Evolutionary conservation across 768 basidiomycete species (phyloP).

Genomic region (Suillus alpinus): DNA sequence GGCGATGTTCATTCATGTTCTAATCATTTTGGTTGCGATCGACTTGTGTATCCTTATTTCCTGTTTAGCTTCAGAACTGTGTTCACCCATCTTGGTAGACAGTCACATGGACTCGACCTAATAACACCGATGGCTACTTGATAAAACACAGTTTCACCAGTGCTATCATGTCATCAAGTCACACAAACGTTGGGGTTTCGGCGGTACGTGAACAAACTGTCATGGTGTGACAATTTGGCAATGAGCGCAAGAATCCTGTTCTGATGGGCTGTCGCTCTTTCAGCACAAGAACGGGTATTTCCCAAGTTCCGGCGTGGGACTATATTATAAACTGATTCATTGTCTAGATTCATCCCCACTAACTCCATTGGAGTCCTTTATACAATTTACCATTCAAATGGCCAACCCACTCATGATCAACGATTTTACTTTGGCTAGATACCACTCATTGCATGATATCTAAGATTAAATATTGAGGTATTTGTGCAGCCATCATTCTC

Average conservation of each 20-base stretch:
- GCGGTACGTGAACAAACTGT: neutral
- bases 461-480: neutral
- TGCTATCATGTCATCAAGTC: neutral
- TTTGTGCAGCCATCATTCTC: neutral
- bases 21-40: neutral
- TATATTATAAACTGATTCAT: neutral
- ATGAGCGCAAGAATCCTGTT: neutral
- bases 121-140: neutral
- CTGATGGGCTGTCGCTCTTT: neutral
- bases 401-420: neutral
- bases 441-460: neutral
- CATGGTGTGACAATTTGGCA: neutral
- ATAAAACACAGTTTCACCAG: neutral
- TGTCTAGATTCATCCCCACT: neutral
- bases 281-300: neutral
- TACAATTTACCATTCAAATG: neutral
- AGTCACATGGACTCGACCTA: neutral
- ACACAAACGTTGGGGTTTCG: neutral
- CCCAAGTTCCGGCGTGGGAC: neutral
- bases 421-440: neutral
- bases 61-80: neutral
- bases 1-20: neutral
- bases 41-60: neutral
- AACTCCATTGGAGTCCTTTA: neutral
- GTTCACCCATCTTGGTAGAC: neutral